Percentiles rank a stretch among this genome's conserved stretches.
phyloP scores from a whole-genome alignment of 257 asterid species.

The Fraxinus quadrangulata region DNA sequence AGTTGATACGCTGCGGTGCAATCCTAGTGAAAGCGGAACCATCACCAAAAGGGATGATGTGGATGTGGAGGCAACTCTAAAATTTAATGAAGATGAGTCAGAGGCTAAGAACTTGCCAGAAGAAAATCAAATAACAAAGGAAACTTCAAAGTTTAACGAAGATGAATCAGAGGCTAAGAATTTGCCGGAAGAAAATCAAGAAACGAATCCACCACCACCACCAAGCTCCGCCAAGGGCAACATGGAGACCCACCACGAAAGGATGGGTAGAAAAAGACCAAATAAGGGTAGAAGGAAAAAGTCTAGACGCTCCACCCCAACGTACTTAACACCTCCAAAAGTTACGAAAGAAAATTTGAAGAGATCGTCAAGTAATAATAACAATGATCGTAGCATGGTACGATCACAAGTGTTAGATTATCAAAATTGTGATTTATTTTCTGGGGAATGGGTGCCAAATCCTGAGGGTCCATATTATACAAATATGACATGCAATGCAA shows the following conservation, averaged over 20 bases:
- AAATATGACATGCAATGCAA: conserved; percentile 59
- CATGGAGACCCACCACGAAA: background rate
- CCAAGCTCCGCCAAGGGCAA: background rate
- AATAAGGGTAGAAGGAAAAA: conserved; percentile 26
- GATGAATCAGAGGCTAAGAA: background rate
- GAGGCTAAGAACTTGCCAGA: background rate
- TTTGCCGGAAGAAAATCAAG: background rate
- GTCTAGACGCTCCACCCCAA: conserved; percentile 20
- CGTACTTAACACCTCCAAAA: conserved; percentile 16
- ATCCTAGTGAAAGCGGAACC: background rate
- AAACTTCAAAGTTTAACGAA: background rate
- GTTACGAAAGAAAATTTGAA: background rate
- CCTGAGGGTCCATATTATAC: conserved; percentile 68
- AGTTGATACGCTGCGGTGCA: conserved; percentile 3
- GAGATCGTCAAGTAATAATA: background rate
- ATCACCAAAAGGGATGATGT: background rate
- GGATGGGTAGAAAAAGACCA: conserved; percentile 8
- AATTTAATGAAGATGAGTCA: background rate
- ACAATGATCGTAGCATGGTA: conserved; percentile 2
- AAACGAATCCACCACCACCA: background rate
- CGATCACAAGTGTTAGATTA: conserved; percentile 24
- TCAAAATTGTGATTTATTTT: conserved; percentile 49
- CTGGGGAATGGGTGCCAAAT: conserved; percentile 70
- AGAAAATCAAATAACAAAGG: background rate
- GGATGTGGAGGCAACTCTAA: background rate